These are phyloP conservation scores for Sisymbrium altissimum DNA, from an alignment of 345 rosid species.

Conservation along the genomic window DNA sequence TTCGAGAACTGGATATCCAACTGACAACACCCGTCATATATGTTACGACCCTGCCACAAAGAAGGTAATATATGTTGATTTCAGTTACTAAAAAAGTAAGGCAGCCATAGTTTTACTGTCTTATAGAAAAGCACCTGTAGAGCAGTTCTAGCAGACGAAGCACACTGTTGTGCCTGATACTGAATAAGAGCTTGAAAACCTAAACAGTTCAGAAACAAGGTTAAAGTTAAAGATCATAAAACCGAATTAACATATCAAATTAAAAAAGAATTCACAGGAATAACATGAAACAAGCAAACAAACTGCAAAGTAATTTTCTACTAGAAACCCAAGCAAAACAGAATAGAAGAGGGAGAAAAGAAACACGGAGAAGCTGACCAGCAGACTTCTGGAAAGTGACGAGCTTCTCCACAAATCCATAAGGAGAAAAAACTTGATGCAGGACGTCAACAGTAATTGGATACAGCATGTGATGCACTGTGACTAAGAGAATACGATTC, in stretches of 20 bases:
- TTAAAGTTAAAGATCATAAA: neutral
- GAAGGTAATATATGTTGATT: neutral
- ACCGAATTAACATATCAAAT: neutral
- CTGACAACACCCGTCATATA: constrained; percentile 97
- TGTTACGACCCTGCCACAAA: constrained; percentile 77
- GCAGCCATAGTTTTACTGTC: neutral
- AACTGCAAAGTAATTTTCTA: neutral
- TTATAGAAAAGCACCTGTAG: constrained; percentile 59
- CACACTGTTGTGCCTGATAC: constrained; percentile 70
- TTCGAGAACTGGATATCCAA: constrained; percentile 96
- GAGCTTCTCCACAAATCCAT: constrained; percentile 93
- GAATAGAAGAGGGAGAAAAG: constrained; percentile 38
- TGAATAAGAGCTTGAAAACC: constrained; percentile 99
- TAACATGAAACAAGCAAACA: constrained; percentile 5
- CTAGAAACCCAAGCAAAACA: constrained; percentile 14
- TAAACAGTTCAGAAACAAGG: constrained; percentile 30
- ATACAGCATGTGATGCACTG: constrained; percentile 91
- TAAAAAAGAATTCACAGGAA: neutral
- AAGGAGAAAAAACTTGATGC: constrained; percentile 91
- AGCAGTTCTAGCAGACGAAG: constrained; percentile 76
- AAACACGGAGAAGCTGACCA: constrained; percentile 72
- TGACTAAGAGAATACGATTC: constrained; percentile 90
- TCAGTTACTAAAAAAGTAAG: neutral
- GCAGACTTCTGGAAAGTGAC: constrained; percentile 99
- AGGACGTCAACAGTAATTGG: constrained; percentile 96